phyloP scores from a whole-genome alignment of 768 basidiomycete genomes.

The Boletus bicolor region DNA sequence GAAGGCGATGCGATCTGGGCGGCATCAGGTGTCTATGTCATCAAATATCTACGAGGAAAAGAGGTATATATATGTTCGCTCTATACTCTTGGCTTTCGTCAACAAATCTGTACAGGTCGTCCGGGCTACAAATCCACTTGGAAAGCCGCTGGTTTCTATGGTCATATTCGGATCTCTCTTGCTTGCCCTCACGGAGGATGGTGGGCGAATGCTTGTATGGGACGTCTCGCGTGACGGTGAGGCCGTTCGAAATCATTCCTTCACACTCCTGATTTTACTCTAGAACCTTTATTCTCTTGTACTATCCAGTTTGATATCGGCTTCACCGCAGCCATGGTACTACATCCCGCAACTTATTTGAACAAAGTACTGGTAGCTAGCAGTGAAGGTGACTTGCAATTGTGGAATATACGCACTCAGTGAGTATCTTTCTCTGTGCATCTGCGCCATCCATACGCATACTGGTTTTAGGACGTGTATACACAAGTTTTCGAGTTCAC shows the following conservation, averaged over 20 bases:
- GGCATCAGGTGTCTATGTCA: constrained; percentile 59
- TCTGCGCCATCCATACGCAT: not conserved
- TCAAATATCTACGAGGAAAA: constrained; percentile 87
- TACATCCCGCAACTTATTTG: constrained; percentile 94
- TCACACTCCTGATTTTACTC: constrained; percentile 12
- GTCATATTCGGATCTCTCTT: constrained; percentile 80
- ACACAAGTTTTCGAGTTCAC: constrained; percentile 64
- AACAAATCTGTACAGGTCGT: constrained; percentile 37
- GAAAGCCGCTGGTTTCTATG: constrained; percentile 56
- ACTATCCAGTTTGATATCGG: constrained; percentile 76
- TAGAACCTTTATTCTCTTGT: constrained; percentile 34
- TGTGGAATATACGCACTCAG: constrained; percentile 94
- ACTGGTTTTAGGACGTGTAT: constrained; percentile 63
- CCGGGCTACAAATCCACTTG: constrained; percentile 64
- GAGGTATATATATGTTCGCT: constrained; percentile 48
- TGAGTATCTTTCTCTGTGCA: constrained; percentile 34
- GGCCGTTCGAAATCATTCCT: not conserved
- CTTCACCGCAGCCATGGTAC: constrained; percentile 80
- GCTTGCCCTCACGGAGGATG: constrained; percentile 76
- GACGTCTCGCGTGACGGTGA: constrained; percentile 59
- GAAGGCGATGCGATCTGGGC: constrained; percentile 87
- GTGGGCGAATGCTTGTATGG: constrained; percentile 76
- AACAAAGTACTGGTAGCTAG: constrained; percentile 92
- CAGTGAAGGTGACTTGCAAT: constrained; percentile 73
- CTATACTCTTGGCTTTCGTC: not conserved